Percentiles rank a stretch among this genome's conserved stretches.
Evolutionary conservation across 2,329 filamentous ascomycete species (phyloP).

Genomic region (Colletotrichum nymphaeae): DNA sequence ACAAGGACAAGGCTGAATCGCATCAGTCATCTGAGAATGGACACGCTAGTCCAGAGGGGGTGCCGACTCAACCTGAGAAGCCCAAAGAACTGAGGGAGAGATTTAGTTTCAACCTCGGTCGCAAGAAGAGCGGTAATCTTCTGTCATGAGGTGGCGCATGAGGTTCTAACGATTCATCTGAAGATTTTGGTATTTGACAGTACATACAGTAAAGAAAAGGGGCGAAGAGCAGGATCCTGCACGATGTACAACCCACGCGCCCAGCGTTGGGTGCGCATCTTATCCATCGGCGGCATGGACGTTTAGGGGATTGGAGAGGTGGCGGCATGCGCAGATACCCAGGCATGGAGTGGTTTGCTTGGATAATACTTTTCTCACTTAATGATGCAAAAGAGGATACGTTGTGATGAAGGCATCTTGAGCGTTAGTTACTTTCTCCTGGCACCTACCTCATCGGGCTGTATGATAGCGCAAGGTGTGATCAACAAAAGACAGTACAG

Average conservation of each 20-base stretch:
- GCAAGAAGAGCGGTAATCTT: slow-evolving; percentile 75
- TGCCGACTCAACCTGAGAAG: slow-evolving; percentile 51
- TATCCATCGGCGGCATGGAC: background rate
- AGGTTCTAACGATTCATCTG: background rate
- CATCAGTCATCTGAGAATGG: slow-evolving; percentile 43
- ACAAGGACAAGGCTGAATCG: slow-evolving; percentile 50
- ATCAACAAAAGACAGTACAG: slow-evolving; percentile 2
- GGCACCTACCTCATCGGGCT: slow-evolving; percentile 1
- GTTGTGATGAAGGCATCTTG: slow-evolving; percentile 25
- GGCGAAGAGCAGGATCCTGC: slow-evolving; percentile 14
- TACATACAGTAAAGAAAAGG: slow-evolving; percentile 28
- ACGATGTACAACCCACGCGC: background rate
- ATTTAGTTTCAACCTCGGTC: slow-evolving; percentile 74
- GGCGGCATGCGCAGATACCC: slow-evolving; percentile 29
- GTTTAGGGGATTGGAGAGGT: background rate
- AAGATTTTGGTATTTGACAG: slow-evolving; percentile 17
- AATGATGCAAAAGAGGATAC: slow-evolving; percentile 22
- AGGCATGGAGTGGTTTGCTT: slow-evolving; percentile 33
- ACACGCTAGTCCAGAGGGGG: slow-evolving; percentile 42
- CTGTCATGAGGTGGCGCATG: slow-evolving; percentile 25
- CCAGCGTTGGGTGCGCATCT: background rate
- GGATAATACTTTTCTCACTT: slow-evolving; percentile 31
- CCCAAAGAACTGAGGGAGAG: slow-evolving; percentile 69
- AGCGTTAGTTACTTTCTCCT: slow-evolving; percentile 26
- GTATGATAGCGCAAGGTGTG: slow-evolving; percentile 30